phyloP scores from a whole-genome alignment of 345 rosid genomes.

The Schrenkiella parvula region DNA sequence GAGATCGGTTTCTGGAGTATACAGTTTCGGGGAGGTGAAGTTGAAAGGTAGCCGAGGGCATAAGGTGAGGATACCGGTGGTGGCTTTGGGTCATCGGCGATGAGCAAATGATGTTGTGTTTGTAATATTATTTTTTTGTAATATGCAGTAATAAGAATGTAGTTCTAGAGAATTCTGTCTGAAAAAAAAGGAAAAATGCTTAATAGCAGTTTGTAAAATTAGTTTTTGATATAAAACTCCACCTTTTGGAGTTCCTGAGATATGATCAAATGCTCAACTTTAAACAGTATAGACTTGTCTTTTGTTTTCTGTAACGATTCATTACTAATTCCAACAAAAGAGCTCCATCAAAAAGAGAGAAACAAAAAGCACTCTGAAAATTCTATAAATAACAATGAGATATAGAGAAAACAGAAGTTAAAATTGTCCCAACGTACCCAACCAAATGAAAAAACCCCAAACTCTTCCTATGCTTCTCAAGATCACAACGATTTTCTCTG shows the following conservation, averaged over 20 bases:
- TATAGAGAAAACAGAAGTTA: constrained; percentile 20
- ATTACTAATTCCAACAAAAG: not conserved
- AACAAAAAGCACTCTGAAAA: constrained; percentile 19
- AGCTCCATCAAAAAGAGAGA: constrained; percentile 10
- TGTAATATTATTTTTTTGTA: constrained; percentile 65
- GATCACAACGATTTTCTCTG: constrained; percentile 4
- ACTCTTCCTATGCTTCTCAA: constrained; percentile 13
- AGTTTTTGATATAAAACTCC: constrained; percentile 22
- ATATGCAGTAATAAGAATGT: constrained; percentile 54
- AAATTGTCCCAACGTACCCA: constrained; percentile 31
- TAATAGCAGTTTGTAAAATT: constrained; percentile 28
- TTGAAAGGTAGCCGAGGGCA: constrained; percentile 98
- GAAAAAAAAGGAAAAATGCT: not conserved
- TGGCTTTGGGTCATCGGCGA: constrained; percentile 66
- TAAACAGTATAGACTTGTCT: constrained; percentile 7
- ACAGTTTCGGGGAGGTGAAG: constrained; percentile 78
- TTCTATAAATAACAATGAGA: constrained; percentile 16
- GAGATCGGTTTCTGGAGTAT: constrained; percentile 62
- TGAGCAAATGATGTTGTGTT: constrained; percentile 35
- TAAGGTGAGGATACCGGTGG: constrained; percentile 83
- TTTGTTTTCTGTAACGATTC: not conserved
- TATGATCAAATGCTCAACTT: not conserved
- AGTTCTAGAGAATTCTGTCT: constrained; percentile 27
- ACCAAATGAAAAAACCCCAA: not conserved
- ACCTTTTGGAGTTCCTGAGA: not conserved